Conservation (phyloP, 192 early-diverging fungal species). For the Pilaira anomala region DNA sequence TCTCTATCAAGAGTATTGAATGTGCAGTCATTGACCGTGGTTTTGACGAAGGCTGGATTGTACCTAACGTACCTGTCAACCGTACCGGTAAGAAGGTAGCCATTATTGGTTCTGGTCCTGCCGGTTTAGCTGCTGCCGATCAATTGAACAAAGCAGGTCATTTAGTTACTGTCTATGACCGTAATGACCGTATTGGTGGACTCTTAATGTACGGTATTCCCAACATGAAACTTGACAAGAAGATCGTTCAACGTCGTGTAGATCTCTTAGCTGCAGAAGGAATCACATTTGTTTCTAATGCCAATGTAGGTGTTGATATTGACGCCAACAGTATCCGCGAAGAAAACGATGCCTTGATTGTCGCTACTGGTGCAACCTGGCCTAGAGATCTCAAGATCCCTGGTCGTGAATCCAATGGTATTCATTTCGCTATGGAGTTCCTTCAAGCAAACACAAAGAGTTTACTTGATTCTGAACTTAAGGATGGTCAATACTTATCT, state of each 20-base stretch:
- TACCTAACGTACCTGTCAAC: conserved; percentile 67
- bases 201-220: conserved; percentile 98
- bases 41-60: conserved; percentile 97
- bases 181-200: conserved; percentile 94
- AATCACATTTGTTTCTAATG: conserved; percentile 82
- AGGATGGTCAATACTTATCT: conserved; percentile 71
- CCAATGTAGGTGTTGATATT: conserved; percentile 84
- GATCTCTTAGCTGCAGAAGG: conserved; percentile 94
- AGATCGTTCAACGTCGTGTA: conserved; percentile 87
- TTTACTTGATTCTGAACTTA: conserved; percentile 76
- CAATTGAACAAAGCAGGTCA: conserved; percentile 98
- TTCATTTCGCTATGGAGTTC: conserved; percentile 99
- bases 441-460: conserved; percentile 86
- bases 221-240: conserved; percentile 99
- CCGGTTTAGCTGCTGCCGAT: conserved; percentile 94
- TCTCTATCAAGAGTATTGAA: conserved; percentile 97
- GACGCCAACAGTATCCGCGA: conserved; percentile 64
- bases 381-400: conserved; percentile 93
- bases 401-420: conserved; percentile 82
- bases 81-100: conserved; percentile 86
- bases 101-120: conserved; percentile 94
- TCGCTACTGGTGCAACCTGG: conserved; percentile 97
- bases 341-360: conserved; percentile 76
- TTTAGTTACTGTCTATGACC: conserved; percentile 92
- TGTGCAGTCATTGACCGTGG: conserved; percentile 96